Percentiles rank a stretch among this genome's conserved stretches.
Evolutionary conservation across 805 yeast species (phyloP).

Genomic region (Wickerhamiella azymoides): DNA sequence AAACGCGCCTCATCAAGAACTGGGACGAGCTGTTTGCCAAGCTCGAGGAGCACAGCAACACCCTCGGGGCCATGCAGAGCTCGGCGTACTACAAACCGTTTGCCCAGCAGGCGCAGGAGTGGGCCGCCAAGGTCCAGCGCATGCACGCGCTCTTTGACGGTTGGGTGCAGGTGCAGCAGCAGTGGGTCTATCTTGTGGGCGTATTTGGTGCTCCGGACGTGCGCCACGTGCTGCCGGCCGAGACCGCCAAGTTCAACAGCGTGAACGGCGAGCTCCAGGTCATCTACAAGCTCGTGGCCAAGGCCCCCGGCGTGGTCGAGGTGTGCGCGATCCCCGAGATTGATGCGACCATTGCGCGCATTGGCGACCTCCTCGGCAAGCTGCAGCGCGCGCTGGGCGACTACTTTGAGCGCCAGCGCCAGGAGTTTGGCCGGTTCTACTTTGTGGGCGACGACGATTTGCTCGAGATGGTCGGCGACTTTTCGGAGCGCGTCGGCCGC

Average conservation of each 20-base stretch:
- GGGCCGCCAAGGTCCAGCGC: conserved; percentile 43
- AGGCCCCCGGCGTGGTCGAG: conserved; percentile 41
- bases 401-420: conserved; percentile 69
- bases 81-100: conserved; percentile 50
- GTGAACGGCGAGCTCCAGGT: conserved; percentile 48
- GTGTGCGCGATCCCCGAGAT: conserved; percentile 37
- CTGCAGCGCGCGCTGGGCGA: conserved; percentile 57
- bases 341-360: conserved; percentile 32
- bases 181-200: conserved; percentile 77
- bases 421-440: conserved; percentile 63
- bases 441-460: conserved; percentile 87
- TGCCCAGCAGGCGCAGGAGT: conserved; percentile 39
- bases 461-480: conserved; percentile 63
- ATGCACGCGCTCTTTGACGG: conserved; percentile 40
- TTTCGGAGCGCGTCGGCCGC: conserved; percentile 32
- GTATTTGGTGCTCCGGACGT: conserved; percentile 52
- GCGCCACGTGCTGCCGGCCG: conserved; percentile 50
- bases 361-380: conserved; percentile 41
- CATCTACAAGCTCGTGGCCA: conserved; percentile 36
- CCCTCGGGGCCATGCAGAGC: conserved; percentile 53
- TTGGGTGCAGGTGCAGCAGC: conserved; percentile 80
- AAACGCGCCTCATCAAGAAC: conserved; percentile 43
- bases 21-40: conserved; percentile 53
- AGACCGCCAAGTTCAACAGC: conserved; percentile 49
- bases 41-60: conserved; percentile 45